A percentile compares a stretch with the other conserved stretches of the same genome.
phyloP scores from a whole-genome alignment of 2,329 filamentous ascomycete species.

The Diaporthe sp. region DNA sequence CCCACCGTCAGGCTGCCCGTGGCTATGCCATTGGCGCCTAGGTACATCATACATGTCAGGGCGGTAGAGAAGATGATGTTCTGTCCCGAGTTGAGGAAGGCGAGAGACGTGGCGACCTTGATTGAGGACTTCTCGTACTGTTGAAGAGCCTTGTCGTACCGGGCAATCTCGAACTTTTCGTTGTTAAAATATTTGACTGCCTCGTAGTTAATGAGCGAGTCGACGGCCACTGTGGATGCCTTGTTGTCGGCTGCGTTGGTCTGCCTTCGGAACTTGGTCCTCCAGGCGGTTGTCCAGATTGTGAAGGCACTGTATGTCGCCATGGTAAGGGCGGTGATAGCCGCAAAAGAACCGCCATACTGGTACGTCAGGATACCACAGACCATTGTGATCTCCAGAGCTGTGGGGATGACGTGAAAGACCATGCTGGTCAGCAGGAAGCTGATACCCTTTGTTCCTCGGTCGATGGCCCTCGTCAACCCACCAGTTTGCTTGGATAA shows the following conservation, averaged over 20 bases:
- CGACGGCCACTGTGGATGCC: slow-evolving; percentile 93
- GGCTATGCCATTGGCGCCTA: slow-evolving; percentile 90
- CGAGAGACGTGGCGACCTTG: slow-evolving; percentile 93
- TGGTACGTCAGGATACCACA: slow-evolving; percentile 97
- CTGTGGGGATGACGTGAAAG: slow-evolving; percentile 94
- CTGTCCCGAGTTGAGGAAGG: slow-evolving; percentile 93
- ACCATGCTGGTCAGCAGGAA: slow-evolving; percentile 98
- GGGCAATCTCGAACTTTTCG: slow-evolving; percentile 89
- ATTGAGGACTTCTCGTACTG: slow-evolving; percentile 95
- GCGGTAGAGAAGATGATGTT: slow-evolving; percentile 97
- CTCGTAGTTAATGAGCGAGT: slow-evolving; percentile 98
- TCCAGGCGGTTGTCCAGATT: slow-evolving; percentile 95
- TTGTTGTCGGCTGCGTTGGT: slow-evolving; percentile 97
- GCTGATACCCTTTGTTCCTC: slow-evolving; percentile 98
- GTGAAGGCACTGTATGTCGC: slow-evolving; percentile 95
- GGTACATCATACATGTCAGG: slow-evolving; percentile 97
- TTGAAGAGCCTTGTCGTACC: slow-evolving; percentile 88
- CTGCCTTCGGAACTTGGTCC: slow-evolving; percentile 94
- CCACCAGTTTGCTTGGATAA: slow-evolving; percentile 94
- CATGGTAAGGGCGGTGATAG: slow-evolving; percentile 92
- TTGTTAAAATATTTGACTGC: slow-evolving; percentile 99
- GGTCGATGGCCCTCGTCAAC: slow-evolving; percentile 91
- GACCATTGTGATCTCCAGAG: slow-evolving; percentile 93
- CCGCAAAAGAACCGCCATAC: slow-evolving; percentile 91
- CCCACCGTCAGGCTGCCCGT: slow-evolving; percentile 86